Conservation (phyloP, 1,284 basidiomycete species). For the Microbotryomycetes sp. region DNA sequence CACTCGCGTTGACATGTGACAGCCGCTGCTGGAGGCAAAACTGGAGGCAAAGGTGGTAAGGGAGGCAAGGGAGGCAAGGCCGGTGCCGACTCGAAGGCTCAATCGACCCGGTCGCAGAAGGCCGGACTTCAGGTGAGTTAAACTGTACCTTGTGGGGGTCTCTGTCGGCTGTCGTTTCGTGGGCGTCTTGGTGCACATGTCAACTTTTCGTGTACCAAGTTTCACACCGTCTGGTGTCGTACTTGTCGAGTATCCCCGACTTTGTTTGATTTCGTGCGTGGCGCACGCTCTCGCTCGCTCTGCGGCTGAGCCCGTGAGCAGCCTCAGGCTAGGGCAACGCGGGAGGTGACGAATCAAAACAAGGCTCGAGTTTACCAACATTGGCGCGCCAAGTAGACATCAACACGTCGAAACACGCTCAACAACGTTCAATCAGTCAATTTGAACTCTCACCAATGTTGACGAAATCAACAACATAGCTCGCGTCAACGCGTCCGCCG, state of each 20-base stretch:
- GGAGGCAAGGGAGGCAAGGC: constrained; percentile 41
- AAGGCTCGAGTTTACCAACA: no score
- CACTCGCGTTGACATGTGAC: not conserved
- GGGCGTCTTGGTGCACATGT: not conserved
- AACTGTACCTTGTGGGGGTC: not conserved
- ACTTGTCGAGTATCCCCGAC: not conserved
- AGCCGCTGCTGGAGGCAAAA: constrained; percentile 39
- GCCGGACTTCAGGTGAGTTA: constrained; percentile 71
- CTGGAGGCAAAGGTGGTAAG: constrained; percentile 44
- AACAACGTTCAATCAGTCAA: not conserved
- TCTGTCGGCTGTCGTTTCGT: not conserved
- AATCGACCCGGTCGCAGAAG: constrained; percentile 69
- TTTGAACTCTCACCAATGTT: not conserved
- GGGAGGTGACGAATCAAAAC: no score
- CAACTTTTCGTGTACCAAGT: not conserved
- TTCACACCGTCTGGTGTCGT: not conserved
- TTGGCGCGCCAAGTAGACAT: no score
- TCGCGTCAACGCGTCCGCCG: not conserved
- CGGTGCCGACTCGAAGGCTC: constrained; percentile 44
- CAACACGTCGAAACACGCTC: no score
- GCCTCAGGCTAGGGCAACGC: no score
- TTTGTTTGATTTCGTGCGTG: constrained; percentile 2
- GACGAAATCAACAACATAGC: not conserved
- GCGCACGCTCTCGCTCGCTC: no score
- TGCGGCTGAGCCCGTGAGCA: no score